Evolutionary conservation across 73 alveolate genomes (phyloP), one percentile per base, ranked within the genome.

Genomic region (Paramecium primaurelia): DNA sequence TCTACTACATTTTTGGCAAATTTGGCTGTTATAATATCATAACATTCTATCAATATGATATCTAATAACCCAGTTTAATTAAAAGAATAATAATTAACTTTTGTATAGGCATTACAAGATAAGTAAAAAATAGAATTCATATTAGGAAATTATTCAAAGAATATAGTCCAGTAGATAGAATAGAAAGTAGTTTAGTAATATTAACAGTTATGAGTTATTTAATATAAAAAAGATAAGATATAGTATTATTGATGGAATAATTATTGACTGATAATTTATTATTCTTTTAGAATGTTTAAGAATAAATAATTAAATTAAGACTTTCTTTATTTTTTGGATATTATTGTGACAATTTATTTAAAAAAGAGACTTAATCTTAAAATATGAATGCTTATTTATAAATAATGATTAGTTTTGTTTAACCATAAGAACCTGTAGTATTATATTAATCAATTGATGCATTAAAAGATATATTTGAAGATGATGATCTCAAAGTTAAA

Each of bases 1-100:
- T 51, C 95, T 20, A 90, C 93, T 34, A 86, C 95, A 30, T 84
- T 93, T 44, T 59, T 94, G 10, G 86, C 96, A 8, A 59, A 80
- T 54, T 68, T 94, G 77, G 93, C 95, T 51, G 51, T 92, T 28
- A 77, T 88, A 16, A 58, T 93, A 25, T 25, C 95, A 6, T 71
- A 92, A 22, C 75, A 71, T 71, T 89, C 94, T 0, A 89, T 89
- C 18, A 26, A 38, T 32, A 87, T 95, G 11, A 26, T 93, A 8
- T 45, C 71, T 4, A 45, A 47, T 71, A 26, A 77, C 51, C 77
- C 58, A 93, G 20, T 86, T 20, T 22, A 36, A 69, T 60, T 37
- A 16, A 28, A 22, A 34, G 85, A 68, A 3, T 58, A 90, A 80
- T 32, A 86, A 88, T 14, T 59, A 32, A 34, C 75, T 32, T 71